These are phyloP conservation scores for Tolypocladium inflatum DNA, from an alignment of 2,329 filamentous ascomycete genomes.

Conservation along the genomic window DNA sequence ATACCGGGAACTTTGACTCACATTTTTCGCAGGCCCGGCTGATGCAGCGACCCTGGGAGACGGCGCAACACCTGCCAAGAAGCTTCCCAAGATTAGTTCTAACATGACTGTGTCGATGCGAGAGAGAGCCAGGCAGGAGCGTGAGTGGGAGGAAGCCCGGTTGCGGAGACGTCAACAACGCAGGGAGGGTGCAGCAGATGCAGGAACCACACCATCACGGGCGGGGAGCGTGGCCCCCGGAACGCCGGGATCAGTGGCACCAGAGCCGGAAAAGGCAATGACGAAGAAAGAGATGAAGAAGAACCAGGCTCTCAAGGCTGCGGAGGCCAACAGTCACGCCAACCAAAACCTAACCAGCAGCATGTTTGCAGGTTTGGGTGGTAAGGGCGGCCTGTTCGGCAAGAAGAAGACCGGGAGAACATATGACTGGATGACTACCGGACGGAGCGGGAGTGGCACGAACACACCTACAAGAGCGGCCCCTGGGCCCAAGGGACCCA, in stretches of 20 bases:
- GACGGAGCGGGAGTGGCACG: conserved; percentile 39
- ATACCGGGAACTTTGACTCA: background rate
- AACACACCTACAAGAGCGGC: conserved; percentile 37
- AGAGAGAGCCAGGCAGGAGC: conserved; percentile 54
- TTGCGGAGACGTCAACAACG: conserved; percentile 58
- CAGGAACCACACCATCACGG: conserved; percentile 37
- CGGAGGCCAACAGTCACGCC: conserved; percentile 68
- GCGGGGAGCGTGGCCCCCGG: conserved; percentile 48
- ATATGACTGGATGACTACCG: conserved; percentile 63
- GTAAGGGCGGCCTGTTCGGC: conserved; percentile 45
- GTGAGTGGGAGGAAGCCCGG: conserved; percentile 63
- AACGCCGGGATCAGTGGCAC: conserved; percentile 52
- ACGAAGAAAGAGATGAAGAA: conserved; percentile 82
- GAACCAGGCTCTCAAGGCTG: conserved; percentile 65
- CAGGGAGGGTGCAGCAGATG: conserved; percentile 44
- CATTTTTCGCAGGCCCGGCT: conserved; percentile 27
- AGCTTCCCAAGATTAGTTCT: conserved; percentile 39
- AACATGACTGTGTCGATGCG: conserved; percentile 47
- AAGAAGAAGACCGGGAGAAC: conserved; percentile 56
- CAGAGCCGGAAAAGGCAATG: conserved; percentile 57
- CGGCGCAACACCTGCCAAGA: conserved; percentile 31
- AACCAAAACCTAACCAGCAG: conserved; percentile 77
- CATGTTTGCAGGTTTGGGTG: conserved; percentile 58
- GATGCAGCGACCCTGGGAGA: conserved; percentile 23
- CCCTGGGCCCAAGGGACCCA: conserved; percentile 21